Percentiles rank a stretch among this genome's conserved stretches.
phyloP scores from a whole-genome alignment of 768 basidiomycete genomes.

The Symmetrospora coprosmae region DNA sequence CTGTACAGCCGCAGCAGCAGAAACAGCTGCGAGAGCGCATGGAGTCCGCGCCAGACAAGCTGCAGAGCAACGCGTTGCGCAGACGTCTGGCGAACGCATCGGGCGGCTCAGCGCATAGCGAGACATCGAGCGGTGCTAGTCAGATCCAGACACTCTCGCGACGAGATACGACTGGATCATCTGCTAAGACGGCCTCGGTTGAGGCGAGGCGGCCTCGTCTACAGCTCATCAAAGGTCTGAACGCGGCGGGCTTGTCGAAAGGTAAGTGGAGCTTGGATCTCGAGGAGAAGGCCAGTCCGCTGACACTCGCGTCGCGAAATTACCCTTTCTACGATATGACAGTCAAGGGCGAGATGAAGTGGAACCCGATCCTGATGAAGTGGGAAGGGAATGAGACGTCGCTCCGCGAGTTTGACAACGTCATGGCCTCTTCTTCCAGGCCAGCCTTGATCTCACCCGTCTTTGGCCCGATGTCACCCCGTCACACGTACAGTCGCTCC shows the following conservation, averaged over 20 bases:
- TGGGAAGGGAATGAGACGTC: constrained; percentile 97
- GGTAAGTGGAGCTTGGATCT: constrained; percentile 42
- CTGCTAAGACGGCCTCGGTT: neutral
- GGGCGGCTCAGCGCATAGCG: too few species aligned
- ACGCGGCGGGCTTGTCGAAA: constrained; percentile 54
- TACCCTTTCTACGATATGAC: constrained; percentile 4
- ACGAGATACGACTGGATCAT: neutral
- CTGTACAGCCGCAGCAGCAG: neutral
- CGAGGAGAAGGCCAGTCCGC: neutral
- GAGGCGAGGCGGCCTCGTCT: constrained; percentile 43
- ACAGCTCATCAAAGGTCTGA: constrained; percentile 72
- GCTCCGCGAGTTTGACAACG: constrained; percentile 74
- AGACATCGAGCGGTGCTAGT: neutral
- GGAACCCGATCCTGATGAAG: constrained; percentile 55
- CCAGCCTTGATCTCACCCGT: constrained; percentile 92
- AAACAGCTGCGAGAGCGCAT: neutral
- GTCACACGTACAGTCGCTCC: constrained; percentile 41
- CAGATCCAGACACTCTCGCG: neutral
- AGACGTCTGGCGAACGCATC: too few species aligned
- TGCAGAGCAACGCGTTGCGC: too few species aligned
- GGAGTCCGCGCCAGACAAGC: too few species aligned
- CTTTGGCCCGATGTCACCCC: constrained; percentile 52
- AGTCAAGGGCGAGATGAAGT: constrained; percentile 95
- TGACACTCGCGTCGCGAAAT: too few species aligned
- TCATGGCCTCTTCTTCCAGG: constrained; percentile 64